Evolutionary conservation across 192 early-diverging fungal species (phyloP).

Genomic region (Fimicolochytrium jonesii): DNA sequence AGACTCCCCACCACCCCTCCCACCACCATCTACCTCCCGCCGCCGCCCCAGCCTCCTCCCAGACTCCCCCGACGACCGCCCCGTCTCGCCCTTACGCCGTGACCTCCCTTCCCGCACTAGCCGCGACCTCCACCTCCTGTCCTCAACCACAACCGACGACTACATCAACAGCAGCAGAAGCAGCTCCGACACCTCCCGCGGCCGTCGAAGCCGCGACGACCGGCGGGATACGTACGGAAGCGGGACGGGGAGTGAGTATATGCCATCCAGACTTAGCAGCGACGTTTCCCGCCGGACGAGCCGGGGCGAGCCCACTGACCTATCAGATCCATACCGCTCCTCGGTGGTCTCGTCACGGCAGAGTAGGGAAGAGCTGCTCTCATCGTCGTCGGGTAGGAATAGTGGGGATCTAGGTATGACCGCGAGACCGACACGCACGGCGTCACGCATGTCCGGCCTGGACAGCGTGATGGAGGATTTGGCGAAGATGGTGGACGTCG

Average conservation of each 20-base stretch:
- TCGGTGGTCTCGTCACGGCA: not conserved
- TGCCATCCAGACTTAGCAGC: not conserved
- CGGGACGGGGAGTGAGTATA: not conserved
- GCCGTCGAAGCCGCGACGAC: too few species aligned
- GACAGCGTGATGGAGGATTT: constrained; percentile 24
- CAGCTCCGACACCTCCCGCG: too few species aligned
- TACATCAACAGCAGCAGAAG: not conserved
- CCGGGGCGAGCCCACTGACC: not conserved
- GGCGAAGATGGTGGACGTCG: constrained; percentile 3
- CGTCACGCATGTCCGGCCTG: constrained; percentile 12
- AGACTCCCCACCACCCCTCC: not conserved
- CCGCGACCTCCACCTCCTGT: constrained; percentile 14
- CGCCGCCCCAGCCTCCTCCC: constrained; percentile 8
- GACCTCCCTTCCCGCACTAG: constrained; percentile 4
- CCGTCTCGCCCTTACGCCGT: too few species aligned
- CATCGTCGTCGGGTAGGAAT: not conserved
- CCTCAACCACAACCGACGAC: not conserved
- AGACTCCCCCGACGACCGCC: constrained; percentile 1
- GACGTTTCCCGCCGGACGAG: constrained; percentile 1
- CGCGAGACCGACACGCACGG: not conserved
- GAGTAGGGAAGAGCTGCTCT: not conserved
- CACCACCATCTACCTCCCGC: not conserved
- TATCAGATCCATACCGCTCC: too few species aligned
- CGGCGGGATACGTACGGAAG: not conserved
- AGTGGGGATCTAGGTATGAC: not conserved